phyloP scores from a whole-genome alignment of 2,329 filamentous ascomycete species.

The Pyrenophora tritici-repentis region DNA sequence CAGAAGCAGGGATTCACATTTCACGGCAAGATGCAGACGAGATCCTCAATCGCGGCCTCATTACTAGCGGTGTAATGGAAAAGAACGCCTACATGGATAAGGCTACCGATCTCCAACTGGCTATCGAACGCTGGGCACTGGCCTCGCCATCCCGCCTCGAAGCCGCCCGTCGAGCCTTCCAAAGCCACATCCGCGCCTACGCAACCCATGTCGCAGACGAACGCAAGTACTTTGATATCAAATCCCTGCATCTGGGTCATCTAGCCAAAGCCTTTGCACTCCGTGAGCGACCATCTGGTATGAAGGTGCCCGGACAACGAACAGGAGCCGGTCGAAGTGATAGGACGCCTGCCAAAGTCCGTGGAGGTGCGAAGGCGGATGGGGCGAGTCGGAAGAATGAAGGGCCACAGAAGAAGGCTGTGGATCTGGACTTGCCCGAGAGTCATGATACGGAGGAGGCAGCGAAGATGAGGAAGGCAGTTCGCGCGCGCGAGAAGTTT shows the following conservation, averaged over 20 bases:
- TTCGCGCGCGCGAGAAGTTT: conserved; percentile 51
- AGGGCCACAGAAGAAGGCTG: conserved; percentile 21
- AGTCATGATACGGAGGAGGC: conserved; percentile 61
- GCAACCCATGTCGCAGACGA: conserved; percentile 90
- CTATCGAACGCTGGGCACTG: conserved; percentile 68
- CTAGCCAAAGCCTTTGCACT: conserved; percentile 91
- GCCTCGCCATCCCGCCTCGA: conserved; percentile 73
- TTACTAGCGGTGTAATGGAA: conserved; percentile 40
- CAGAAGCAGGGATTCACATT: conserved; percentile 63
- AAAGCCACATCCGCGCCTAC: conserved; percentile 91
- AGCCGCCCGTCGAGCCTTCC: conserved; percentile 81
- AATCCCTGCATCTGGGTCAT: conserved; percentile 87
- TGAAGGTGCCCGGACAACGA: conserved; percentile 61
- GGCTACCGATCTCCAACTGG: conserved; percentile 70
- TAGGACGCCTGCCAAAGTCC: conserved; percentile 48
- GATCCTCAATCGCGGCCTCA: conserved; percentile 68
- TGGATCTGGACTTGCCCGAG: conserved; percentile 40
- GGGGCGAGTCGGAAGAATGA: conserved; percentile 47
- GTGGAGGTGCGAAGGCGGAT: conserved; percentile 42
- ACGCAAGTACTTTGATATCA: conserved; percentile 87
- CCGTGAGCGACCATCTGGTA: conserved; percentile 83
- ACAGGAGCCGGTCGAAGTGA: conserved; percentile 49
- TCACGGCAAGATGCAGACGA: conserved; percentile 67
- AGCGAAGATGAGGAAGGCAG: conserved; percentile 67
- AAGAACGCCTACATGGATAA: conserved; percentile 66